phyloP scores from a whole-genome alignment of 257 asterid species.

The Salvia rosmarinus region DNA sequence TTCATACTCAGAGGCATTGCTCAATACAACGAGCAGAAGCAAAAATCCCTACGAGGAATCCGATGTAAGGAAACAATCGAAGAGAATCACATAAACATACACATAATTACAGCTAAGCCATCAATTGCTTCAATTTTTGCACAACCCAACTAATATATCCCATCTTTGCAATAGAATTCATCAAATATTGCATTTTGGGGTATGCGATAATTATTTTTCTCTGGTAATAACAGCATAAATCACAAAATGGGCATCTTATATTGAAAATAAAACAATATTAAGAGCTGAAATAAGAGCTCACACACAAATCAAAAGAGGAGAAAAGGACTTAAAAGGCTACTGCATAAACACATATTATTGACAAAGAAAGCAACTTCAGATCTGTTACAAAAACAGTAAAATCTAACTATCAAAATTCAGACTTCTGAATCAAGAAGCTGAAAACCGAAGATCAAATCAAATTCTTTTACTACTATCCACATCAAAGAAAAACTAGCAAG shows the following conservation, averaged over 20 bases:
- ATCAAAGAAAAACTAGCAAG: too few relatives aligned
- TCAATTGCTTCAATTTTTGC: not conserved
- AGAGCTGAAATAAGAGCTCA: not conserved
- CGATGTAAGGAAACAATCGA: conserved; percentile 19
- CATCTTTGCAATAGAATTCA: not conserved
- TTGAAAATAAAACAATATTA: not conserved
- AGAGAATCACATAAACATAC: conserved; percentile 2
- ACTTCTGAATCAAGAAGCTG: too few relatives aligned
- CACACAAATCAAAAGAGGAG: conserved; percentile 40
- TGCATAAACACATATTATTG: conserved; percentile 15
- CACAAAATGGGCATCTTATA: not conserved
- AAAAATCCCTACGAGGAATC: conserved; percentile 53
- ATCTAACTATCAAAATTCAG: conserved; percentile 13
- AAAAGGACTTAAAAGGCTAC: not conserved
- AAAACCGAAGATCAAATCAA: too few relatives aligned
- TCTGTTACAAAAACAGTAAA: conserved; percentile 24
- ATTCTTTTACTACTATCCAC: too few relatives aligned
- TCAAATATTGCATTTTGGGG: not conserved
- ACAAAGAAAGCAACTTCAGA: conserved; percentile 34
- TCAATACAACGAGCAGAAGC: conserved; percentile 53
- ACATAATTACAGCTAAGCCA: not conserved
- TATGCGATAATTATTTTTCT: not conserved
- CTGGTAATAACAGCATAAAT: not conserved
- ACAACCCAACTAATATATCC: not conserved
- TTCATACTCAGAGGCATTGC: conserved; percentile 39